These are phyloP conservation scores for Microsporum audouinii DNA, from an alignment of 2,329 filamentous ascomycete species.

Conservation along the genomic window DNA sequence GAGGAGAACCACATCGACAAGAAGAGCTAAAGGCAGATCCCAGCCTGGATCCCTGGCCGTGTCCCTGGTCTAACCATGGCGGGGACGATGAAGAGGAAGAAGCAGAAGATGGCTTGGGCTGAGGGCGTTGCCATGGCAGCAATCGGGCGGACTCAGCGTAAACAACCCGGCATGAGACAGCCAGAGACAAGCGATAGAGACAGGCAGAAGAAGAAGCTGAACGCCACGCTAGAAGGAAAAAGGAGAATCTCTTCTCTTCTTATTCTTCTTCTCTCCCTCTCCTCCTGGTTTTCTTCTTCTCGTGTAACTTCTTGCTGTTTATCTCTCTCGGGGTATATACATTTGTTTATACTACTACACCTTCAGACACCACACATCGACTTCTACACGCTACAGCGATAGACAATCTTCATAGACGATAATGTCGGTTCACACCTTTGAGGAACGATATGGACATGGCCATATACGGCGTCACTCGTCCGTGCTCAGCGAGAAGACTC, in stretches of 20 bases:
- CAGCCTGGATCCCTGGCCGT: no score
- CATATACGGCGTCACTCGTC: slow-evolving; percentile 49
- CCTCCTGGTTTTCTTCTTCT: not conserved
- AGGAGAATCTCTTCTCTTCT: not conserved
- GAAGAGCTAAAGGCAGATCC: no score
- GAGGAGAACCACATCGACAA: no score
- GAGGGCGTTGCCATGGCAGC: slow-evolving; percentile 29
- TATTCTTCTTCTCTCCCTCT: not conserved
- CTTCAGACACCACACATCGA: no score
- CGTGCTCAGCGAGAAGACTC: slow-evolving; percentile 26
- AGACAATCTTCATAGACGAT: not conserved
- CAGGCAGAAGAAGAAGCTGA: not conserved
- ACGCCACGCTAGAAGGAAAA: not conserved
- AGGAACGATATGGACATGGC: slow-evolving; percentile 25
- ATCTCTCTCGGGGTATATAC: not conserved
- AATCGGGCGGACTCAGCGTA: not conserved
- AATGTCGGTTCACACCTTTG: slow-evolving; percentile 13
- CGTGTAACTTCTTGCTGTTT: slow-evolving; percentile 2
- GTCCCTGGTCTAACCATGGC: not conserved
- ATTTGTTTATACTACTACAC: not conserved
- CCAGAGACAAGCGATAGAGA: not conserved
- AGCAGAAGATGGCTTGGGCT: not conserved
- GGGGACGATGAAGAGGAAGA: not conserved
- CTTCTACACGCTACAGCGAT: not conserved
- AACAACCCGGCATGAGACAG: not conserved